Conservation (phyloP, 208 protist species). For the Trichomonas vaginalis region DNA sequence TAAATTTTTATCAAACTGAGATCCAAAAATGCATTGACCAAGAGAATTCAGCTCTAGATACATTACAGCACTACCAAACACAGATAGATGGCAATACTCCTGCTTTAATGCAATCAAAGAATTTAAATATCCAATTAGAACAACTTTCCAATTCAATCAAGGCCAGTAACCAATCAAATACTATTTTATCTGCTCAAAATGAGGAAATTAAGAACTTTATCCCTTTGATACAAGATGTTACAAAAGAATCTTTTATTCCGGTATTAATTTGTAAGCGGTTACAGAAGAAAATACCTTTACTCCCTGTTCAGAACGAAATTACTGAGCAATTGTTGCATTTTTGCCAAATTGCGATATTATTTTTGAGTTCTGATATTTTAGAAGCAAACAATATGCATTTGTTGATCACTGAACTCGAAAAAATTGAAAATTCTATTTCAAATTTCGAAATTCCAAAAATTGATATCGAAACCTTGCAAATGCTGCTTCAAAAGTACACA, state of each 20-base stretch:
- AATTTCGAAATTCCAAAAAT: background rate
- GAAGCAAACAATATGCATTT: background rate
- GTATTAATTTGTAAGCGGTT: background rate
- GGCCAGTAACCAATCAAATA: background rate
- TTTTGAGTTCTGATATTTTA: background rate
- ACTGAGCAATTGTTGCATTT: background rate
- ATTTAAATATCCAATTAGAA: background rate
- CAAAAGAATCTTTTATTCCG: background rate
- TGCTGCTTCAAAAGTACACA: background rate
- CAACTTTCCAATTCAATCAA: background rate
- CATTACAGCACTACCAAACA: background rate
- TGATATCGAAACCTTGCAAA: background rate
- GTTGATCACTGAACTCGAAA: background rate
- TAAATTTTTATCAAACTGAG: background rate
- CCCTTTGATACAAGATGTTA: background rate
- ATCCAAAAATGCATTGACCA: background rate
- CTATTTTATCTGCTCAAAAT: background rate
- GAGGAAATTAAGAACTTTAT: background rate
- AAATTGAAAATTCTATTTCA: background rate
- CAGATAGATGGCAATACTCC: background rate
- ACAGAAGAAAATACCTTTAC: background rate
- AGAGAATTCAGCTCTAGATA: background rate
- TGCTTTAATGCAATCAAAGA: background rate
- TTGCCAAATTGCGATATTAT: background rate
- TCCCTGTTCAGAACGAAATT: background rate